Evolutionary conservation across 2,329 filamentous ascomycete species (phyloP), one percentile per base, ranked within the genome.

Genomic region (Coniochaeta sp.): DNA sequence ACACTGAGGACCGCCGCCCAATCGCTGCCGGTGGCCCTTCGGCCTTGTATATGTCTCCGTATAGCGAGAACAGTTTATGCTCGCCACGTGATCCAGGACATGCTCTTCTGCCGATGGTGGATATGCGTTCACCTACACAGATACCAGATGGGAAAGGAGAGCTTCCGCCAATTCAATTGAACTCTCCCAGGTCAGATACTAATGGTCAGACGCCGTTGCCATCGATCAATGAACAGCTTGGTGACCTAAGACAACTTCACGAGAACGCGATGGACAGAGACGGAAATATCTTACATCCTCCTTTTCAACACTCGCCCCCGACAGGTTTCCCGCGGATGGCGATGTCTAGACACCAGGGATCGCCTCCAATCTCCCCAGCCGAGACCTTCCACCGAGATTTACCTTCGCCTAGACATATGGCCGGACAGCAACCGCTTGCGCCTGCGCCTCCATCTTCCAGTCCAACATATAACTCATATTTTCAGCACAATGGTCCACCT

Each of bases 311-410:
- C 32, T 76, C 75, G 4, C 73, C 75, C 1, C 72, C 75, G 17
- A 65, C 65, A 10, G 64, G 63, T 5, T 64, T 76, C 22, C 65
- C 68, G 7, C 64, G 67, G 2, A 66, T 77, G n/a, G 63, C 71
- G n/a, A 66, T 68, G n/a, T 59, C 63, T 5, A 56, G 19, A 17
- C 69, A 66, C 32, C 73, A 80, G 68, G 65, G 64, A 1, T 77
- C 81, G 22, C 79, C 82, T 12, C 80, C 81, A 1, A 73, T 79
- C 16, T 84, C 81, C 3, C 79, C 81, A 17, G 75, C 77, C 58
- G 79, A 82, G 0, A 42, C 57, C 19, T 69, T 68, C 19, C 81
- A 76, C 61, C 69, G 71, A n/a, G 76, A 76, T 40, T 72, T 81
- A 16, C 74, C 76, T 4, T 84, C 81, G 9, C 80, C 81, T 2